Conservation (phyloP, 192 early-diverging fungal species). For the Backusella westeae region DNA sequence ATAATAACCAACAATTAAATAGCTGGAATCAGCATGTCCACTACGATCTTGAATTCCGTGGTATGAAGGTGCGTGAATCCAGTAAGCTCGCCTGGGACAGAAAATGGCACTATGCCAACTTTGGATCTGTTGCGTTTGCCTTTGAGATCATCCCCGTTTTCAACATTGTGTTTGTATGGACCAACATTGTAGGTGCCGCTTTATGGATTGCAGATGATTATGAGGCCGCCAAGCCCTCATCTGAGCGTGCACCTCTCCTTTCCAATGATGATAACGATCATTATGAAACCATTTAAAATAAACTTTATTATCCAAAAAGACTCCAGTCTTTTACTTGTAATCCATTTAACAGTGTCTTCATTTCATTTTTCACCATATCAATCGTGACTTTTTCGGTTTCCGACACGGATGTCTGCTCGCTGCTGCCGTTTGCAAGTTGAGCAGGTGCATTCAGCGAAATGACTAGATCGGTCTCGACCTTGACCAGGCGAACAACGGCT, state of each 20-base stretch:
- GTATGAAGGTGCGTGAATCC: slow-evolving; percentile 36
- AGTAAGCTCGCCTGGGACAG: slow-evolving; percentile 34
- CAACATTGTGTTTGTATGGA: slow-evolving; percentile 62
- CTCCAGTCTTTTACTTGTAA: slow-evolving; percentile 56
- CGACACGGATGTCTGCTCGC: slow-evolving; percentile 31
- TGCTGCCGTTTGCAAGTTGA: slow-evolving; percentile 48
- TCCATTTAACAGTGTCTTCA: slow-evolving; percentile 37
- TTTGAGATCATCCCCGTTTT: slow-evolving; percentile 61
- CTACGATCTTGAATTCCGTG: slow-evolving; percentile 48
- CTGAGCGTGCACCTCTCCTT: neutral
- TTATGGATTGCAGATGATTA: slow-evolving; percentile 62
- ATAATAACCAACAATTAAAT: too few relatives aligned
- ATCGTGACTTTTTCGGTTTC: slow-evolving; percentile 21
- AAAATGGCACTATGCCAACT: slow-evolving; percentile 23
- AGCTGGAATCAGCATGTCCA: slow-evolving; percentile 46
- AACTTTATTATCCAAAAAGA: slow-evolving; percentile 45
- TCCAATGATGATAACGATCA: neutral
- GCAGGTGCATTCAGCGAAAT: slow-evolving; percentile 75
- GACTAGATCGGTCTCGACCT: slow-evolving; percentile 71
- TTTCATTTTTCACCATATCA: slow-evolving; percentile 42
- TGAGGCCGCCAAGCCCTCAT: slow-evolving; percentile 11
- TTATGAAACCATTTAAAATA: slow-evolving; percentile 10
- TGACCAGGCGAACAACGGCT: slow-evolving; percentile 67
- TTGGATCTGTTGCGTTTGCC: slow-evolving; percentile 51
- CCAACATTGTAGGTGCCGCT: slow-evolving; percentile 64